These are phyloP conservation scores for Phytopythium litorale DNA, from an alignment of 352 stramenopile species.

Conservation along the genomic window DNA sequence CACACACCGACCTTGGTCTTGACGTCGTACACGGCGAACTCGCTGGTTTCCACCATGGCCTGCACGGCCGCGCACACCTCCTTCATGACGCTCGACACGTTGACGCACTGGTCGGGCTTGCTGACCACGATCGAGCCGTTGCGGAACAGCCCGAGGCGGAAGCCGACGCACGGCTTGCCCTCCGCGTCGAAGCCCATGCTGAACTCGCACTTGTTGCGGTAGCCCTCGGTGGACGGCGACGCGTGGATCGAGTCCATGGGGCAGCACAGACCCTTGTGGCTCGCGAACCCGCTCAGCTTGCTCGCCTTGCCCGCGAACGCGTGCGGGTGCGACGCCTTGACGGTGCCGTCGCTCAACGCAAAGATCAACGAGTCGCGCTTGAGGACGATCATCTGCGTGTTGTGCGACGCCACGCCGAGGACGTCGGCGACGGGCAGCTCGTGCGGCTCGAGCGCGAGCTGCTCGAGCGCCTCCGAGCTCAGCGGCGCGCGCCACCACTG, in stretches of 20 bases:
- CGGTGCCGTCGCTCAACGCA: slow-evolving; percentile 24
- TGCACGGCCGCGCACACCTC: slow-evolving; percentile 67
- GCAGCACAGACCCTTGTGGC: slow-evolving; percentile 82
- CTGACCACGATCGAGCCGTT: slow-evolving; percentile 70
- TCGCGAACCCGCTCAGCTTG: slow-evolving; percentile 59
- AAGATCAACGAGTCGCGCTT: slow-evolving; percentile 37
- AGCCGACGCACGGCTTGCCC: slow-evolving; percentile 79
- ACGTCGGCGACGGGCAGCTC: slow-evolving; percentile 18
- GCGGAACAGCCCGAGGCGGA: slow-evolving; percentile 82
- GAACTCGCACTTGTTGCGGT: slow-evolving; percentile 98
- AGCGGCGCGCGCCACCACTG: slow-evolving; percentile 56
- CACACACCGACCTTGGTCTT: slow-evolving; percentile 68
- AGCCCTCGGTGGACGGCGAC: slow-evolving; percentile 83
- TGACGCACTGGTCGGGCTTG: slow-evolving; percentile 65
- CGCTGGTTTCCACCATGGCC: slow-evolving; percentile 43
- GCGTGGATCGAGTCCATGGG: slow-evolving; percentile 84
- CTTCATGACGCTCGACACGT: slow-evolving; percentile 83
- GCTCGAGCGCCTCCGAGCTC: slow-evolving; percentile 40
- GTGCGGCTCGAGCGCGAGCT: slow-evolving; percentile 41
- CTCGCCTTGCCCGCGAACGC: slow-evolving; percentile 10
- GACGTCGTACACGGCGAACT: slow-evolving; percentile 70
- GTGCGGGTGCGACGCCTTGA: slow-evolving; percentile 34
- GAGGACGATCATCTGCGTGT: slow-evolving; percentile 68
- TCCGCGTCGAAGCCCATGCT: slow-evolving; percentile 88
- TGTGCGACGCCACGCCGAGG: slow-evolving; percentile 71